A percentile compares a stretch with the other conserved stretches of the same genome.
phyloP scores from a whole-genome alignment of 1,284 basidiomycete species.

The Ustilago hordei region DNA sequence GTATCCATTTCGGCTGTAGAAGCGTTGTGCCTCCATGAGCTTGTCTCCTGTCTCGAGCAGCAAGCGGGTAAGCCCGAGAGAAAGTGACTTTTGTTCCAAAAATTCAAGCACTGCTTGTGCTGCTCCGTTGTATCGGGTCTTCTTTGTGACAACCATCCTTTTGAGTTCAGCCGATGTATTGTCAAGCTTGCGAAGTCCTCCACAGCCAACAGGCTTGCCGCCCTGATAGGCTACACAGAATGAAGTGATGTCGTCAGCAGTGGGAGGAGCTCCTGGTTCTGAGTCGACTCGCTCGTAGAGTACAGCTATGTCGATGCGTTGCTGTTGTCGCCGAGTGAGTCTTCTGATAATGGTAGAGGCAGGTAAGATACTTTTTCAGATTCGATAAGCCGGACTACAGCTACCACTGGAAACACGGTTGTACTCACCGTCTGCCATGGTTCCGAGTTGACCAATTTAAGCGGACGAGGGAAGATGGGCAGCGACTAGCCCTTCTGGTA shows the following conservation, averaged over 20 bases:
- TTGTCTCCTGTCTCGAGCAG: constrained; percentile 41
- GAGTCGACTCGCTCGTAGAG: constrained; percentile 28
- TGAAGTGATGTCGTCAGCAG: constrained; percentile 22
- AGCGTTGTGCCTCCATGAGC: constrained; percentile 33
- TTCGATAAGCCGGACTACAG: no score
- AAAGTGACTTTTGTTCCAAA: constrained; percentile 26
- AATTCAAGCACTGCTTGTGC: constrained; percentile 30
- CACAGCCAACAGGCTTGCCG: constrained; percentile 25
- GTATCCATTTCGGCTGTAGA: constrained; percentile 38
- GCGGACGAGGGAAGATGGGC: no score
- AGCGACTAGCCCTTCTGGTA: neutral
- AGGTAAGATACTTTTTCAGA: neutral
- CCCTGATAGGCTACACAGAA: constrained; percentile 42
- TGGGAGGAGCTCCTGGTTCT: constrained; percentile 32
- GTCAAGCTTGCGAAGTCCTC: constrained; percentile 31
- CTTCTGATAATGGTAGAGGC: neutral
- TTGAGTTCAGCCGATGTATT: constrained; percentile 35
- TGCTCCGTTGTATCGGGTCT: constrained; percentile 32
- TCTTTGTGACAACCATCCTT: constrained; percentile 36
- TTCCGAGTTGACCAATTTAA: neutral
- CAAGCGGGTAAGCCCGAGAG: constrained; percentile 17
- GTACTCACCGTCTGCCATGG: neutral
- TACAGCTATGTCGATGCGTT: constrained; percentile 30
- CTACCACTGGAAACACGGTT: neutral
- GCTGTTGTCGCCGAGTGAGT: constrained; percentile 23